phyloP scores from a whole-genome alignment of 805 yeast genomes.

The Candida argentea region DNA sequence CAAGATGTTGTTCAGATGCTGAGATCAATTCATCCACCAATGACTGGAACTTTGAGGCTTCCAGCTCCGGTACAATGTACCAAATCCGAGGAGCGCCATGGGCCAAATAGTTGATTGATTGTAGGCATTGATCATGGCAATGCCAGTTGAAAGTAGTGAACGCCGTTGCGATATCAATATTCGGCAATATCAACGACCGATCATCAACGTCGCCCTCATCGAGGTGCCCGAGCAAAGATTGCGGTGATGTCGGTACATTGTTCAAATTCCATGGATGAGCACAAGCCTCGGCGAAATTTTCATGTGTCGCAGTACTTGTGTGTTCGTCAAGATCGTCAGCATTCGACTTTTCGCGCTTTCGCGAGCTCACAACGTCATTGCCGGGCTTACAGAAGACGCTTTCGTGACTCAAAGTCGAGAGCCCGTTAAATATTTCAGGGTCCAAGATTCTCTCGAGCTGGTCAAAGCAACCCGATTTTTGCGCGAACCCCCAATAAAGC shows the following conservation, averaged over 20 bases:
- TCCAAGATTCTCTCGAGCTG: no score
- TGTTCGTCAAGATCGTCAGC: no score
- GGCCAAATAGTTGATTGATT: slow-evolving; percentile 42
- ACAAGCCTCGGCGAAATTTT: no score
- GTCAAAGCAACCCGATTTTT: no score
- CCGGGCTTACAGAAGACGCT: no score
- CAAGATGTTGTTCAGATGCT: slow-evolving; percentile 3
- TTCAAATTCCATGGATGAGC: slow-evolving; percentile 59
- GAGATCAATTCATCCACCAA: slow-evolving; percentile 19
- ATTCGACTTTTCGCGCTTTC: no score
- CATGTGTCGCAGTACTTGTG: no score
- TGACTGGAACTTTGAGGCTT: slow-evolving; percentile 41
- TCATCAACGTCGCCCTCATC: slow-evolving; percentile 35
- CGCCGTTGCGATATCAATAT: slow-evolving; percentile 42
- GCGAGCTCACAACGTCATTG: no score
- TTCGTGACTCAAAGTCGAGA: no score
- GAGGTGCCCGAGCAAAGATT: slow-evolving; percentile 36
- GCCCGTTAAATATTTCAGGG: no score
- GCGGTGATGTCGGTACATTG: slow-evolving; percentile 40
- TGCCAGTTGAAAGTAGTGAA: slow-evolving; percentile 49
- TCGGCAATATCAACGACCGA: slow-evolving; percentile 32
- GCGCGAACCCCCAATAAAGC: no score
- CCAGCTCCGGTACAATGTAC: slow-evolving; percentile 54
- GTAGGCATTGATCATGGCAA: slow-evolving; percentile 51
- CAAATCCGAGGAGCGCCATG: slow-evolving; percentile 47